Evolutionary conservation across 345 rosid species (phyloP).

Genomic region (Eucalyptus paniculata): DNA sequence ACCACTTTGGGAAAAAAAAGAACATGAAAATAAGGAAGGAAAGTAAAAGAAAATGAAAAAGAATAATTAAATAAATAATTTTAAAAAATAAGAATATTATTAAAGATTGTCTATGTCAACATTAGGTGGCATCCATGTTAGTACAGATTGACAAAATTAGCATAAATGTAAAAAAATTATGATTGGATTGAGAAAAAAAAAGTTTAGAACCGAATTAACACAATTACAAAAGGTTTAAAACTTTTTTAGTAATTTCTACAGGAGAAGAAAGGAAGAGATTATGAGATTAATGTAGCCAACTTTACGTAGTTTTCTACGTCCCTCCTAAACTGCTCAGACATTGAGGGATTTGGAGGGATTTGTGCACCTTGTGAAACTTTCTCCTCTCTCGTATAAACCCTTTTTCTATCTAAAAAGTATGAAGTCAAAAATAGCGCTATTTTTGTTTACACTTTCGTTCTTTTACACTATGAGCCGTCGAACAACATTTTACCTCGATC

Average conservation of each 20-base stretch:
- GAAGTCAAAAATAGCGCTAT: background rate
- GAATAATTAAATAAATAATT: no score
- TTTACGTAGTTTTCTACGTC: background rate
- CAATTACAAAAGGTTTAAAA: no score
- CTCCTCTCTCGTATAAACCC: background rate
- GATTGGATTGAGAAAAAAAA: no score
- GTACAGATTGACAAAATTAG: accelerated
- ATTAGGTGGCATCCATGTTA: accelerated
- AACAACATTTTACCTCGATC: background rate
- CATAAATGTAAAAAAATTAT: no score
- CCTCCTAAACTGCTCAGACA: background rate
- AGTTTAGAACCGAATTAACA: no score
- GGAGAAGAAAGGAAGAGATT: no score
- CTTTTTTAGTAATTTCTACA: no score
- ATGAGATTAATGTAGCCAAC: background rate
- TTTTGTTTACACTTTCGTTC: background rate
- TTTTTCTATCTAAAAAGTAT: background rate
- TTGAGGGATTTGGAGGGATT: background rate
- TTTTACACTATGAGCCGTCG: background rate
- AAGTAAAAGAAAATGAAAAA: no score
- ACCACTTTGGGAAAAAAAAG: no score
- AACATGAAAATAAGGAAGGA: no score
- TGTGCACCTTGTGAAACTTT: background rate
- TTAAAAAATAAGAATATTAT: no score
- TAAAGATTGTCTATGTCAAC: no score